Base-by-base conservation (phyloP, 2,329 filamentous ascomycete species). In the Phyllosticta paracitricarpa region DNA sequence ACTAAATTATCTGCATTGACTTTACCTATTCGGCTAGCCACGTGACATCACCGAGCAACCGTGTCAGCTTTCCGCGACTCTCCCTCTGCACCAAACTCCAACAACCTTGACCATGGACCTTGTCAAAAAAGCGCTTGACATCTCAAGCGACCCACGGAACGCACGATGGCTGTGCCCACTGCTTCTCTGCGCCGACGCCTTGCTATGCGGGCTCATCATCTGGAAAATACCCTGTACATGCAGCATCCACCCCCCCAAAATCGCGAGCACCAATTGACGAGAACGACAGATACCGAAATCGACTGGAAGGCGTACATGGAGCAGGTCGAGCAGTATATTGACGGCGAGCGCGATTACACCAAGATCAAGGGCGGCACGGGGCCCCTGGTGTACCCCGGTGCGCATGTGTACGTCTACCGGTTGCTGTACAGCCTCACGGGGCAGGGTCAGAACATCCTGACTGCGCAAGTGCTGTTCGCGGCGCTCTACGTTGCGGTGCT, bases 281-380 rank as follows among this genome's bases (percentile, higher is more conserved):
- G 55, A 19, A 51, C 48, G 10, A n/a, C 66, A 89, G 94, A 99
- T 73, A 99, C 94, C 53, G 94, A 99, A 75, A 99, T 99, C 70
- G 94, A 99, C 76, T 99, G 93, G 93, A 83, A 82, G 63, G 91
- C 94, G 0, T 99, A 99, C 75, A 97, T 99, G 92, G 83, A 97
- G 72, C 94, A 99, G 70, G 81, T 97, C 54, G 77, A 82, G 51
- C 86, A 92, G 67, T 94, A 88, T 70, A 77, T 92, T 54, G 81
- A 84, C 19, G 94, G 94, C 69, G 92, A 97, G 78, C 85, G 89
- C 71, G 88, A 97, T 75, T 99, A 99, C 74, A 84, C 84, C 63
- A 82, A 86, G 62, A 92, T 99, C 71, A 83, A 87, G 70, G 94
- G 94, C 67, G 88, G 85, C 63, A 99, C 94, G 0, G 94, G 94